Evolutionary conservation across 129 eudicot genomes (phyloP), one percentile per base, ranked within the genome.

Genomic region (Flaveria bidentis): DNA sequence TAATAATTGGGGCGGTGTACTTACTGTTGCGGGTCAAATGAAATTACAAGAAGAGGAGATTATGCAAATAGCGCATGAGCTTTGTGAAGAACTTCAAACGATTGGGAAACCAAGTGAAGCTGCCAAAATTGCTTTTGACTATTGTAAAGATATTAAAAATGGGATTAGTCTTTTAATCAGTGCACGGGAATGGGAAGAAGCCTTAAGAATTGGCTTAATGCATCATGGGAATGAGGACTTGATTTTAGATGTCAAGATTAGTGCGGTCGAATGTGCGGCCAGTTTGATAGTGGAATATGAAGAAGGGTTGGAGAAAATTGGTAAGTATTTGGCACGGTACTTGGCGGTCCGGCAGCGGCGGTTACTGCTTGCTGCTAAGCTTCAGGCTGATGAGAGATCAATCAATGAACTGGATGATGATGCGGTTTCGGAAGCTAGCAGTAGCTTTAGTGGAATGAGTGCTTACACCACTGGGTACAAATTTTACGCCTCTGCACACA

Each of bases 141-240:
- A 94, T 41, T 88, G 93, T 76, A 87, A 88, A 33, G 97, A 94
- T 86, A 79, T 89, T 25, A 90, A 82, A 65, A 77, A 33, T 26
- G 96, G 90, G 63, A 78, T 91, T 57, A 83, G 39, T 68, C 86
- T 94, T 28, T 86, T 94, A 65, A 83, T 91, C 42, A 86, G 71
- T 77, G 99, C 97, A 69, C 83, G 99, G 84, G 89, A 83, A 65
- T 94, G 99, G 97, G 97, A 94, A 71, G 97, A 94, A 81, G 99
- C 97, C 70, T 30, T 94, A 76, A 86, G 99, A 81, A 73, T 87
- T 67, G 93, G 89, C 28, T 91, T 87, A 74, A 63, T 91, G 88
- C 83, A 87, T 69, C 83, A 87, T 69, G 45, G 63, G 74, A 85
- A 79, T 60, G 96, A 87, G 72, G 90, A 89, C 53, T 65, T 86